Base-by-base conservation (phyloP, 441 rosid species). In the Hypseocharis bilobata region DNA sequence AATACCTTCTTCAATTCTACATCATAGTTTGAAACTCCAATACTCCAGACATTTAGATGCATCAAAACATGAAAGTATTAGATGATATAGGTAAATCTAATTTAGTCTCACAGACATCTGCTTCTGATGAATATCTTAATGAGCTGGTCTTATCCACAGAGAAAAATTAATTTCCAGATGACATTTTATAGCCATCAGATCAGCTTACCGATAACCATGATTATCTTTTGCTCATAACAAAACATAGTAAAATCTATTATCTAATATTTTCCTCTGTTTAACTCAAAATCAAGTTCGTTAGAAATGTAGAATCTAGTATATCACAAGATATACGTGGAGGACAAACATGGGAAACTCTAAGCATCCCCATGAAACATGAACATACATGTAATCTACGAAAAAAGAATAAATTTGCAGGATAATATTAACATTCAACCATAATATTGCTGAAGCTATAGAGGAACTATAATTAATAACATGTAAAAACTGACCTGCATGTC, bases 401-500 rank as follows among this genome's bases (percentile, higher is more conserved):
- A 49, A 49, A 49, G 55, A 49, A 47, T 47, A 47, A 4, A 0
- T 47, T 14, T 16, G 10, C 55, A 49, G 23, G 7, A 17, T 6
- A 49, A 49, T 17, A 19, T 49, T 17, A 49, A 49, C 55, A 17
- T 49, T 17, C 25, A 49, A 47, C 6, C 5, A 17, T 17, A 49
- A 49, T 49, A 27, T 22, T 51, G 25, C n/a, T 2, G 56, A 51
- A 20, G 40, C 40, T 34, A n/a, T n/a, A 34, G 56, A 51, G 25
- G 56, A 51, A 51, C 13, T 51, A 51, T 51, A 11, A 51, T 51
- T 26, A 8, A 23, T 6, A 51, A 51, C 8, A 8, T 51, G 8
- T 22, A 20, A 7, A 51, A 51, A 77, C 84, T 76, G 49, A 89
- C 98, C 96, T 83, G 86, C 96, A 92, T 89, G 75, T 89, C 91